phyloP scores from a whole-genome alignment of 176 grass and related monocot genomes.

The Lolium rigidum region DNA sequence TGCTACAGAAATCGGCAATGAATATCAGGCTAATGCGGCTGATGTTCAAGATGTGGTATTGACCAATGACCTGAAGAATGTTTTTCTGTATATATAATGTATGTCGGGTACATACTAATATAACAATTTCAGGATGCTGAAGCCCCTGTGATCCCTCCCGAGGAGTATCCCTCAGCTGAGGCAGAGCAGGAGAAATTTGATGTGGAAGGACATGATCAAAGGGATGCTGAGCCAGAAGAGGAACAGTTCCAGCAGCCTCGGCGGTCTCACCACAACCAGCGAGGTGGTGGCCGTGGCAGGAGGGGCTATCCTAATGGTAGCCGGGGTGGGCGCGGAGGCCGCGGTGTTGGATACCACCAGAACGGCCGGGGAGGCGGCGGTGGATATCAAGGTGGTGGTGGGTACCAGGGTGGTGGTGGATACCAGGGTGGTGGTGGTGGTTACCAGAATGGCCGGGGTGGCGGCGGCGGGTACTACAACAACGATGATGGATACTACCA shows the following conservation, averaged over 20 bases:
- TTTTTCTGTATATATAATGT: neutral
- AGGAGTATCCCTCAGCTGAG: constrained; percentile 44
- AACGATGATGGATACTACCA: constrained; percentile 62
- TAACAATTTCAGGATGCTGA: constrained; percentile 54
- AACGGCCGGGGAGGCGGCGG: constrained; percentile 15
- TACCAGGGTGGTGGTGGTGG: constrained; percentile 22
- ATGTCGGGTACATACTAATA: neutral
- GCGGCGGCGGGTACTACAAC: constrained; percentile 44
- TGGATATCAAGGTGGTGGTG: constrained; percentile 49
- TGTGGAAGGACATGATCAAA: constrained; percentile 51
- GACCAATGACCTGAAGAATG: neutral
- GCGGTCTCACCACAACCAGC: constrained; percentile 50
- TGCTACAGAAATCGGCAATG: constrained; percentile 43
- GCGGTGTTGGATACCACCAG: constrained; percentile 45
- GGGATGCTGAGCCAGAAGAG: constrained; percentile 50
- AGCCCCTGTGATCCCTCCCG: constrained; percentile 19
- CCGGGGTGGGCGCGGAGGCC: constrained; percentile 58
- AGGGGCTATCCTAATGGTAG: constrained; percentile 54
- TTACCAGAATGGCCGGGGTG: constrained; percentile 42
- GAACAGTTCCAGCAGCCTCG: constrained; percentile 50
- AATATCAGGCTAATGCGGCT: constrained; percentile 38
- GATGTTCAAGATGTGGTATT: constrained; percentile 53
- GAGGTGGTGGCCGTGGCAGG: constrained; percentile 52
- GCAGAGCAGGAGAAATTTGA: constrained; percentile 61
- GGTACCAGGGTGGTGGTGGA: constrained; percentile 42